Base-by-base conservation (phyloP, 2,329 filamentous ascomycete genomes). In the Aspergillus tubingensis region DNA sequence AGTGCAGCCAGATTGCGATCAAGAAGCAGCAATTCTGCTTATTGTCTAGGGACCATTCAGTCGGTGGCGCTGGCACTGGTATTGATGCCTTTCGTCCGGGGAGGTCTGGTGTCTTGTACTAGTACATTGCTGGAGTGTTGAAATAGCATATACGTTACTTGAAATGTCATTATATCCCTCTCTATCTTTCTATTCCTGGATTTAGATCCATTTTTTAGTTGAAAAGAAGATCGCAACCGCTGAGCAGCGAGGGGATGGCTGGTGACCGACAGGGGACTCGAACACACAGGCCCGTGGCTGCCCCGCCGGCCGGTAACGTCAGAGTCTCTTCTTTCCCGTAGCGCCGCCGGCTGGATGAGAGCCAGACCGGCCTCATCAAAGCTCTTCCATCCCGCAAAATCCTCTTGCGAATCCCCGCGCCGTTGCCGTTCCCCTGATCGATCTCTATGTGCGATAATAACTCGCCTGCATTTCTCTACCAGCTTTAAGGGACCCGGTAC, bases 241-340 rank as follows among this genome's bases (percentile, higher is more conserved):
- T 5, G 11, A 36, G 11, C 32, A 36, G 32, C 11, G 32, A 11
- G 32, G 11, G 5, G 32, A 21, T 58, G 25, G 38, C 32, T 58
- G 30, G 17, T 41, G 36, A 38, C 30, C 17, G 15, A 3, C 8
- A 17, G 8, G 23, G 19, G 15, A 17, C 51, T 39, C 11, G 17
- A 32, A 54, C 19, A 23, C 15, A 8, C 44, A 49, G 44, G 44
- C 44, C 10, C 13, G 44, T 27, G 44, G 44, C 30, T 63, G 66
- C 66, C 66, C 66, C 66, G 66, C 66, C 62, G 61, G 60, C 51
- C 63, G 63, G 66, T 67, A 68, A 68, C 65, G 65, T 68, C 66
- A 68, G 66, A 68, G 66, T 48, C 57, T 62, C 32, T 36, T 36
- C 30, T 36, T 32, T 36, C 62, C 58, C 64, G 64, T 63, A 60